Evolutionary conservation across 2,329 filamentous ascomycete genomes (phyloP), one percentile per base, ranked within the genome.

Genomic region (Diaporthe sp.): DNA sequence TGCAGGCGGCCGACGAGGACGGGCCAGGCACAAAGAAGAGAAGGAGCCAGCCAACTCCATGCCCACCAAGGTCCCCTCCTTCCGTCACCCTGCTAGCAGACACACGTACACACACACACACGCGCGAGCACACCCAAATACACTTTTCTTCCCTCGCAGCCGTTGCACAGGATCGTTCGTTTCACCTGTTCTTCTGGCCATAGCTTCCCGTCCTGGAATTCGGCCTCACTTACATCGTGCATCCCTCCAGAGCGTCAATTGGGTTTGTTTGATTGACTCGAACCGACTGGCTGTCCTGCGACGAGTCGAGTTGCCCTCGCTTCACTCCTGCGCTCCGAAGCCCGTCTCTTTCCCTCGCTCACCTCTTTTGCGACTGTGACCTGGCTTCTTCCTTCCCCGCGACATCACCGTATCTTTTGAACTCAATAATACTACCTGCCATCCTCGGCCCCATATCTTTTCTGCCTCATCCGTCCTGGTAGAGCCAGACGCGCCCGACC

Each of bases 401-500:
- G 42, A 13, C 55, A 57, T 37, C 28, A 25, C 68, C 46, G n/a
- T 46, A 28, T 28, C 42, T n/a, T 71, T 71, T 22, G n/a, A 49
- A 46, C 25, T 31, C 42, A 31, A 53, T 44, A 62, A 61, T 53
- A 53, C 57, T 13, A 62, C 31, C 28, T 39, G 37, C 44, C 31
- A 42, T 28, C 57, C 31, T 62, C 42, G 53, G 42, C 70, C 37
- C 42, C 42, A 53, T 72, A 53, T 61, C 22, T 62, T 49, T 25
- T 37, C 34, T 53, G n/a, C 46, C 51, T 72, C 22, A 22, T 44
- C 46, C 46, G 70, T 25, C 34, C 58, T 73, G 58, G 70, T 65
- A 73, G 70, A 73, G 46, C 70, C 58, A 62, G 46, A 44, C 70
- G 15, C 37, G 46, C 70, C 46, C 25, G 46, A 34, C 31, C 34